Evolutionary conservation across 73 alveolate species (phyloP).

Genomic region (Tetrahymena borealis): DNA sequence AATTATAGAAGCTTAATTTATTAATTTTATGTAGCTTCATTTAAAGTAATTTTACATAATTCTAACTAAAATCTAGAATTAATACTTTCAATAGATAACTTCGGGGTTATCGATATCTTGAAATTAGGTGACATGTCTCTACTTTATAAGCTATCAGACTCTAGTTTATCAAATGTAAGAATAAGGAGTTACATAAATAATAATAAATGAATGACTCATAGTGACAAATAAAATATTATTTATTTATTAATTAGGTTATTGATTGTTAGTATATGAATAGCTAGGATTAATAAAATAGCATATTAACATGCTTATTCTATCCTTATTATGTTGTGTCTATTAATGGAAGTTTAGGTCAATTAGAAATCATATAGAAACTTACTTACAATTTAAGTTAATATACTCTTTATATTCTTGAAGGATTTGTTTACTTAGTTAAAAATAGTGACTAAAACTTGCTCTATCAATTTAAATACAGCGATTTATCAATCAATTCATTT

Average conservation of each 20-base stretch:
- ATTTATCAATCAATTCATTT: background rate
- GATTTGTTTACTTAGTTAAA: background rate
- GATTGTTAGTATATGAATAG: background rate
- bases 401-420: background rate
- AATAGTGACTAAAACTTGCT: background rate
- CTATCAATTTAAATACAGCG: background rate
- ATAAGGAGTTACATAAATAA: too few relatives aligned
- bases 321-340: background rate
- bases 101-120: too few relatives aligned
- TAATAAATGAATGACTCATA: too few relatives aligned
- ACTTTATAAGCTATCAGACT: too few relatives aligned
- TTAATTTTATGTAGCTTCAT: too few relatives aligned
- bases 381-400: background rate
- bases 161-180: too few relatives aligned
- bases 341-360: background rate
- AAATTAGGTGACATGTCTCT: too few relatives aligned
- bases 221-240: too few relatives aligned
- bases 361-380: background rate
- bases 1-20: too few relatives aligned
- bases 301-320: background rate
- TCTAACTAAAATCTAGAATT: too few relatives aligned
- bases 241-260: background rate
- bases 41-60: too few relatives aligned
- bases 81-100: too few relatives aligned
- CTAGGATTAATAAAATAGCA: background rate